Evolutionary conservation across 345 rosid genomes (phyloP), one percentile per base, ranked within the genome.

Genomic region (Populus deltoides): DNA sequence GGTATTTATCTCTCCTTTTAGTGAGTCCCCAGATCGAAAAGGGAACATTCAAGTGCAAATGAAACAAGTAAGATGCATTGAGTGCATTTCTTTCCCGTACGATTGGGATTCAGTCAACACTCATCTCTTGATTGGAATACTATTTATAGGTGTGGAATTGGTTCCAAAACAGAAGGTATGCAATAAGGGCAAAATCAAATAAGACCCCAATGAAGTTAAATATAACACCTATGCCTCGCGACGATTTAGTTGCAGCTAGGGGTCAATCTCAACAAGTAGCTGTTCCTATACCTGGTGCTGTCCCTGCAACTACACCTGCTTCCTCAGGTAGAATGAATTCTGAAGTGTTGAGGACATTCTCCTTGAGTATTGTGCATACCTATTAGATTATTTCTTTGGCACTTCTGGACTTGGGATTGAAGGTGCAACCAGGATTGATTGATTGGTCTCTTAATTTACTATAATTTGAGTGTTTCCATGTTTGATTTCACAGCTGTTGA

Each of bases 111-210:
- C 43, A 7, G 51, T 83, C 16, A 10, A 13, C 70, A 45, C 82
- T 53, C 49, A 20, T 70, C n/a, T 66, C 72, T 49, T 31, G 73
- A 73, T 70, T 39, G 71, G 25, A 20, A 24, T 65, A 45, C 74
- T 43, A 66, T 22, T 85, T 70, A 33, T 79, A 97, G 99, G 89
- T 97, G 62, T 97, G 99, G 97, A 97, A 97, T 82, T 97, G 99
- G 99, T 97, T 97, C 87, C 99, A 97, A 83, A 97, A 97, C 83
- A 97, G 87, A 86, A 90, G 99, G 39, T 97, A 94, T 87, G 93
- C 99, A 53, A 83, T 94, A 68, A 88, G 99, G 79, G 97, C 98
- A 38, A 97, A 90, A 86, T 80, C 94, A 45, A 87, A 82, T 75
- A 97, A 90, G 88, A 77, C 87, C 81, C 97, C 98, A 24, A 95